Conservation (phyloP, 1,139 yeast species). For the Saccharomyces hybrid region DNA sequence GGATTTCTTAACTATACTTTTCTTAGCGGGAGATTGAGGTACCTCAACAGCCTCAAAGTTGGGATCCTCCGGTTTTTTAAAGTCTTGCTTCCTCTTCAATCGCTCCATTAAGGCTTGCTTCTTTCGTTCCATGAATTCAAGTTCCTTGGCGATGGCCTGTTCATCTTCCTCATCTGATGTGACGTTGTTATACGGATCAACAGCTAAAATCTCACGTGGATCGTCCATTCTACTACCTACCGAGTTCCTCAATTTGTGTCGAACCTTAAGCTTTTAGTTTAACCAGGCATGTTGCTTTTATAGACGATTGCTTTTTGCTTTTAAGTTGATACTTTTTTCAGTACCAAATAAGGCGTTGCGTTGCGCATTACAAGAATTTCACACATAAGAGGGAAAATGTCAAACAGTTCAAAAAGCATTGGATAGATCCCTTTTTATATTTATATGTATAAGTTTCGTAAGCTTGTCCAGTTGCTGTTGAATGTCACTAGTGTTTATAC, state of each 20-base stretch:
- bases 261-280: background rate
- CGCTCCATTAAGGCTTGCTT: slow-evolving; percentile 19
- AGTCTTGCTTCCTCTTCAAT: slow-evolving; percentile 15
- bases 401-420: background rate
- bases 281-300: background rate
- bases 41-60: slow-evolving; percentile 20
- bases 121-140: slow-evolving; percentile 26
- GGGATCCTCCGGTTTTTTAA: slow-evolving; percentile 14
- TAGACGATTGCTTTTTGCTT: background rate
- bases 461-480: background rate
- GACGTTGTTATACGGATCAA: slow-evolving; percentile 19
- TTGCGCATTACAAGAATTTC: background rate
- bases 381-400: background rate
- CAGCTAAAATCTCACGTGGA: slow-evolving; percentile 20
- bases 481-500: background rate
- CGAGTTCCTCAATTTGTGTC: background rate
- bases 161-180: slow-evolving; percentile 19
- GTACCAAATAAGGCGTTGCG: background rate
- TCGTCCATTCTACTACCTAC: slow-evolving; percentile 15
- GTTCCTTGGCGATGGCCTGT: slow-evolving; percentile 10
- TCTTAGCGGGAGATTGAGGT: slow-evolving; percentile 18
- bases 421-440: background rate
- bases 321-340: background rate
- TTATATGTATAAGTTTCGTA: background rate
- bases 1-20: slow-evolving; percentile 3